phyloP scores from a whole-genome alignment of 164 flowering plant genomes.

The Macadamia integrifolia region DNA sequence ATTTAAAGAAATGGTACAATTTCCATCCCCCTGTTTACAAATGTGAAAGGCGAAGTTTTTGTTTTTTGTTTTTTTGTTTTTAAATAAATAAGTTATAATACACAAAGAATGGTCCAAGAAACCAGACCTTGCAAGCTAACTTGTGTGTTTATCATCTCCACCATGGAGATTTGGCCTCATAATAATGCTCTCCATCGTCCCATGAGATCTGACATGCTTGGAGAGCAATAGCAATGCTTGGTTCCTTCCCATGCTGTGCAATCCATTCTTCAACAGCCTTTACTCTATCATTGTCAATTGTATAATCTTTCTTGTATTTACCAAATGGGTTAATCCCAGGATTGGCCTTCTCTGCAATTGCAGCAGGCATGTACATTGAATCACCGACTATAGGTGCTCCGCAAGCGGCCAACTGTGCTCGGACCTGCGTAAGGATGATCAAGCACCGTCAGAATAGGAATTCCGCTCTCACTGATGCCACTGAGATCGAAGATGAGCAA shows the following conservation, averaged over 20 bases:
- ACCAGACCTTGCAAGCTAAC: neutral
- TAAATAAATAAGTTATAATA: too few species aligned
- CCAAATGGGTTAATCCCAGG: constrained; percentile 76
- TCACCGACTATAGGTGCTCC: constrained; percentile 95
- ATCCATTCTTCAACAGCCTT: constrained; percentile 59
- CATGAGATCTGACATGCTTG: constrained; percentile 95
- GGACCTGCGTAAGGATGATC: constrained; percentile 43
- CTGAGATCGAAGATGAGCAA: too few species aligned
- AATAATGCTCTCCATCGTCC: constrained; percentile 64
- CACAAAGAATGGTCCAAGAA: neutral
- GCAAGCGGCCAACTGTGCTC: constrained; percentile 88
- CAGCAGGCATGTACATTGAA: constrained; percentile 92
- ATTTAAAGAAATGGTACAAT: too few species aligned
- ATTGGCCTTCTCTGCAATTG: constrained; percentile 45
- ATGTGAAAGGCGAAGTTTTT: too few species aligned
- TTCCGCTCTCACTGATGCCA: neutral
- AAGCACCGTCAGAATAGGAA: too few species aligned
- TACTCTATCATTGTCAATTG: constrained; percentile 36
- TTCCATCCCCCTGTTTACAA: too few species aligned
- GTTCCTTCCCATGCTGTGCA: constrained; percentile 83
- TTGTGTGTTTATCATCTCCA: constrained; percentile 41
- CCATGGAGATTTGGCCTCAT: constrained; percentile 84
- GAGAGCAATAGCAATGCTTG: constrained; percentile 78
- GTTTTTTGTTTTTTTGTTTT: too few species aligned
- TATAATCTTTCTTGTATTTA: constrained; percentile 27